Evolutionary conservation across 1,139 yeast species (phyloP).

Genomic region (Saccharomyces hybrid): DNA sequence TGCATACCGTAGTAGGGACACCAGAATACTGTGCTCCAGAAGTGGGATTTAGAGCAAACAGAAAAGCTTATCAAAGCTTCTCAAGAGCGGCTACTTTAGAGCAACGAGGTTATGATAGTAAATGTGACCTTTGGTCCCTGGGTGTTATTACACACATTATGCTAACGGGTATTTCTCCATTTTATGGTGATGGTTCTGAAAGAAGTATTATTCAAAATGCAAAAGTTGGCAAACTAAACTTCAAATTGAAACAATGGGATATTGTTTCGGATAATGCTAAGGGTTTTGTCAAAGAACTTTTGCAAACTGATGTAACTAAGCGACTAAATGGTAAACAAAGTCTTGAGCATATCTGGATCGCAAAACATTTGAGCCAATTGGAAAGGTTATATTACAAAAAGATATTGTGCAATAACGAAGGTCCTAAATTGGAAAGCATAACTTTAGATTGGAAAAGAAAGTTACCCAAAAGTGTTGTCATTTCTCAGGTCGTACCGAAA

Average conservation of each 20-base stretch:
- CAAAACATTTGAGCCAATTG: constrained; percentile 30
- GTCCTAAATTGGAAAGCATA: not conserved
- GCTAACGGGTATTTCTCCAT: constrained; percentile 89
- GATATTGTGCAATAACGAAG: constrained; percentile 16
- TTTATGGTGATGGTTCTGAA: constrained; percentile 55
- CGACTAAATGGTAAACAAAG: constrained; percentile 64
- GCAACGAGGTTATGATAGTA: constrained; percentile 68
- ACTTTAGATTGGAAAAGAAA: constrained; percentile 20
- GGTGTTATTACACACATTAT: constrained; percentile 89
- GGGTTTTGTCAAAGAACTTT: constrained; percentile 56
- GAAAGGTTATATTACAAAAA: constrained; percentile 28
- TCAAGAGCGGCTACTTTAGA: constrained; percentile 25
- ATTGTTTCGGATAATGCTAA: constrained; percentile 70
- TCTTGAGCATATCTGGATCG: constrained; percentile 64
- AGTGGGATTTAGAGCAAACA: constrained; percentile 42
- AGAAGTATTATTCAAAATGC: constrained; percentile 79
- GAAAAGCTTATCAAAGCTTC: constrained; percentile 40
- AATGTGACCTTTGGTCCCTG: constrained; percentile 85
- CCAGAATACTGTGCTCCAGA: constrained; percentile 95
- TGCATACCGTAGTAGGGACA: constrained; percentile 79
- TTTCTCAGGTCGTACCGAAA: constrained; percentile 14
- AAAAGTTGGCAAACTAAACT: constrained; percentile 60
- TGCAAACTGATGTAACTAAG: constrained; percentile 54
- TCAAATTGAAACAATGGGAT: constrained; percentile 84
- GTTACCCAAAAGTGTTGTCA: constrained; percentile 19